Evolutionary conservation across 1,284 basidiomycete species (phyloP).

Genomic region (Ceratobasidium sp.): DNA sequence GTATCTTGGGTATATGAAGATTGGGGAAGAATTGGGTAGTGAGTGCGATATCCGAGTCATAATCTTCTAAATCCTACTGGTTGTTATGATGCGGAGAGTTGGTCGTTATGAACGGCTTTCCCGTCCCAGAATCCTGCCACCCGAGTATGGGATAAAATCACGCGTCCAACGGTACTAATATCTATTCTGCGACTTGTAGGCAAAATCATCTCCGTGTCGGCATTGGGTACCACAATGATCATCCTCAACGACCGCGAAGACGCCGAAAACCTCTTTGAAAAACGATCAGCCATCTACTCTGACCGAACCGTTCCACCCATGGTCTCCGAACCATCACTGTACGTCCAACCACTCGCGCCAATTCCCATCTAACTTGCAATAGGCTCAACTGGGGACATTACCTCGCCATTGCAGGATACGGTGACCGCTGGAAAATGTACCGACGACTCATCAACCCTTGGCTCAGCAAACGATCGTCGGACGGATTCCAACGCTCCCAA

Average conservation of each 20-base stretch:
- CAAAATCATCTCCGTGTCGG: slow-evolving; percentile 7
- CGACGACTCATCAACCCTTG: slow-evolving; percentile 17
- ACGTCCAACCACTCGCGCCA: background rate
- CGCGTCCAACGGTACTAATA: background rate
- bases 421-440: slow-evolving; percentile 6
- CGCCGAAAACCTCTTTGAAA: slow-evolving; percentile 5
- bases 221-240: background rate
- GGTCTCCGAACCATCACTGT: background rate
- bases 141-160: background rate
- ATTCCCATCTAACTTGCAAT: background rate
- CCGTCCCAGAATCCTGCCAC: no score
- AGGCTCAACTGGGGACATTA: slow-evolving; percentile 14
- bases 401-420: background rate
- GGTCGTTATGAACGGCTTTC: no score
- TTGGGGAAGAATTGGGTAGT: slow-evolving; percentile 9
- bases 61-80: background rate
- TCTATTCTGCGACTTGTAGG: background rate
- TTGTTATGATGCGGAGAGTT: no score
- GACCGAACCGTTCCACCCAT: background rate
- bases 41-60: background rate
- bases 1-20: background rate
- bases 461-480: background rate
- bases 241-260: background rate
- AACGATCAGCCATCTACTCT: slow-evolving; percentile 9
- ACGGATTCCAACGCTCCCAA: slow-evolving; percentile 3